Conservation (phyloP, 1,284 basidiomycete genomes). For the Exsudoporus floridanus region DNA sequence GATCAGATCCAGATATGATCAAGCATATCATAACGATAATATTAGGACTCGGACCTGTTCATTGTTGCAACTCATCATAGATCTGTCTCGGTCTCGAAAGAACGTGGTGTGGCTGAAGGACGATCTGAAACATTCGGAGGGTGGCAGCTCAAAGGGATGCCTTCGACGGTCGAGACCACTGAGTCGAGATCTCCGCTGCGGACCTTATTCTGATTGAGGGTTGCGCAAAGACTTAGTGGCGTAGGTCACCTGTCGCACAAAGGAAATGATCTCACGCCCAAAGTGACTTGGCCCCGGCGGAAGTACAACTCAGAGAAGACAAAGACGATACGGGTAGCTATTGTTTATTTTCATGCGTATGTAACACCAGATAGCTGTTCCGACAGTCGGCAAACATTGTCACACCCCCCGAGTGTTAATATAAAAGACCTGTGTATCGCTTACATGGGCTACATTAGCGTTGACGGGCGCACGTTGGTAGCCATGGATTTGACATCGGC, state of each 20-base stretch:
- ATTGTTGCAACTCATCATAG: not conserved
- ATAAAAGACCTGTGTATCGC: not conserved
- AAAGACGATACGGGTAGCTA: too few relatives aligned
- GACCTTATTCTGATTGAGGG: conserved; percentile 20
- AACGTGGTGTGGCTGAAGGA: not conserved
- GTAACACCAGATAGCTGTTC: too few relatives aligned
- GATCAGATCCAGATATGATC: not conserved
- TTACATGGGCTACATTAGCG: not conserved
- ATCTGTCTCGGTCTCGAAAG: not conserved
- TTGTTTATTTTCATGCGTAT: not conserved
- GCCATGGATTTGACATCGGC: not conserved
- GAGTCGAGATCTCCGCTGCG: conserved; percentile 12
- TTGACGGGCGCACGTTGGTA: not conserved
- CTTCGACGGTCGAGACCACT: conserved; percentile 11
- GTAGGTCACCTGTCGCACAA: too few relatives aligned
- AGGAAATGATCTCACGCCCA: not conserved
- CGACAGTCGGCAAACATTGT: too few relatives aligned
- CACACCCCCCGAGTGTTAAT: not conserved
- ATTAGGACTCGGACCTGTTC: not conserved
- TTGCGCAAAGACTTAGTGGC: conserved; percentile 2
- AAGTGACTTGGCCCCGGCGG: not conserved
- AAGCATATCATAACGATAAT: too few relatives aligned
- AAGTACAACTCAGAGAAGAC: not conserved
- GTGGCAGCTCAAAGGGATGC: not conserved
- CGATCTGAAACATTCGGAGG: not conserved